These are phyloP conservation scores for Bruguiera gymnorhiza DNA, from an alignment of 345 rosid species.

Conservation along the genomic window DNA sequence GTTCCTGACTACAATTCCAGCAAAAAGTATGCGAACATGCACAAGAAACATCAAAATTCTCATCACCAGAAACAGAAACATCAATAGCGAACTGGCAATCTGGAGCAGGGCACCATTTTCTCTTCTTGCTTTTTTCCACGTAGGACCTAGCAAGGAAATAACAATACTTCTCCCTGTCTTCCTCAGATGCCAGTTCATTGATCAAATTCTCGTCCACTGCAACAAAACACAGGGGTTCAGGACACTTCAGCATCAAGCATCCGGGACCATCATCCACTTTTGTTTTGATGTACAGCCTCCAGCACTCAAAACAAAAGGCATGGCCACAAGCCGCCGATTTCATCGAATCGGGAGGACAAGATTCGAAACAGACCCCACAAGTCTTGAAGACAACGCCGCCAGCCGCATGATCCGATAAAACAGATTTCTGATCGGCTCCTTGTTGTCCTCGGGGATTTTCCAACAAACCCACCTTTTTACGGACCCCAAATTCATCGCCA, in stretches of 20 bases:
- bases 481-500: conserved; percentile 18
- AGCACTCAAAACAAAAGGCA: conserved; percentile 27
- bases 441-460: not conserved
- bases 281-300: conserved; percentile 27
- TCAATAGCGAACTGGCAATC: conserved; percentile 30
- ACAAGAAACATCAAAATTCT: conserved; percentile 25
- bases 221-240: conserved; percentile 21
- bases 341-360: not conserved
- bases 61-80: conserved; percentile 12
- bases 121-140: conserved; percentile 17
- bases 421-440: too few relatives aligned
- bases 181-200: conserved; percentile 4
- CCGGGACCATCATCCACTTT: conserved; percentile 30
- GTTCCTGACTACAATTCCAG: conserved; percentile 22
- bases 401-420: not conserved
- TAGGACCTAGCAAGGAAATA: conserved; percentile 26
- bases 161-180: conserved; percentile 21
- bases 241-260: conserved; percentile 33
- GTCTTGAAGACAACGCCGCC: not conserved
- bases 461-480: conserved; percentile 16
- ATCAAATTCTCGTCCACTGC: conserved; percentile 27
- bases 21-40: conserved; percentile 27
- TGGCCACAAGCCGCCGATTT: conserved; percentile 33
- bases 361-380: conserved; percentile 35
- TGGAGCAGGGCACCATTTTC: conserved; percentile 39